phyloP scores from a whole-genome alignment of 164 flowering plant genomes.

The Malania oleifera region DNA sequence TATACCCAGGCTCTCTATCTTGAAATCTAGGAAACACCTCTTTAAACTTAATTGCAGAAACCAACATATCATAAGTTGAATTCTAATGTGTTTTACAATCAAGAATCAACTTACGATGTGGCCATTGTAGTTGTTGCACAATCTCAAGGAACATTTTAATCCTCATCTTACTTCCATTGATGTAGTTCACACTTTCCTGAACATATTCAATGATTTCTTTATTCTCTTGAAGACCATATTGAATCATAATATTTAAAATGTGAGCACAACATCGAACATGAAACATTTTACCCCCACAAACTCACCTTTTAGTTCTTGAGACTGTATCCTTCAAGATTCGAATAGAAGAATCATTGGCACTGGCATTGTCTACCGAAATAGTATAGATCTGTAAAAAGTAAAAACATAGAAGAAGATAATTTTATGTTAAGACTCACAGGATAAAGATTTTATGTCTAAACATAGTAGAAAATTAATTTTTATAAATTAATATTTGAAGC shows the following conservation, averaged over 20 bases:
- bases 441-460: no score
- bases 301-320: background rate
- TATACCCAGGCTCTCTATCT: no score
- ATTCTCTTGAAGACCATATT: conserved; percentile 5
- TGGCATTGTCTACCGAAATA: conserved; percentile 12
- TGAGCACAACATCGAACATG: conserved; percentile 14
- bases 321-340: conserved; percentile 2
- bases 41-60: no score
- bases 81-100: conserved; percentile 15
- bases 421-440: no score
- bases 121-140: conserved; percentile 10
- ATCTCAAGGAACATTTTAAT: conserved; percentile 1
- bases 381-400: no score
- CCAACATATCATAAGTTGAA: no score
- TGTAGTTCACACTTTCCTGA: conserved; percentile 2
- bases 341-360: conserved; percentile 5
- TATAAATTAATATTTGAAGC: no score
- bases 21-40: no score
- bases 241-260: conserved; percentile 13
- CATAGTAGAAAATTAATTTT: no score
- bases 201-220: background rate
- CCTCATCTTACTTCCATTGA: background rate
- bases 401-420: no score
- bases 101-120: conserved; percentile 8
- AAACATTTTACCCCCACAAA: conserved; percentile 8